Conservation (phyloP, 2,329 filamentous ascomycete genomes). For the Thermothelomyces thermophilus region DNA sequence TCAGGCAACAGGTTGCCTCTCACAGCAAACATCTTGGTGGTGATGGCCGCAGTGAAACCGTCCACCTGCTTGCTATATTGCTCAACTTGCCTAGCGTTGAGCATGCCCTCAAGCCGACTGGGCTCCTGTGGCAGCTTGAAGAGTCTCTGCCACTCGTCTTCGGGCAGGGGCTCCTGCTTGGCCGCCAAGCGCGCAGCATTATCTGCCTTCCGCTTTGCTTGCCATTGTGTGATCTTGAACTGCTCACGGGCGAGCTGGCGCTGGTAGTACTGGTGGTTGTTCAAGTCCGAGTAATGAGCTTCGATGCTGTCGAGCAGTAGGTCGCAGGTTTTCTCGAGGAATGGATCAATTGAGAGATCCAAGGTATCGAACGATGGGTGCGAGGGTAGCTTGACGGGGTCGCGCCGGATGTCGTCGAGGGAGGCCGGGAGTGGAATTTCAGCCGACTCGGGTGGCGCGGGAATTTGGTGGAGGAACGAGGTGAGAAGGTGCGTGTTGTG, state of each 20-base stretch:
- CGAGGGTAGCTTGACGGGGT: slow-evolving; percentile 58
- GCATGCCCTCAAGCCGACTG: slow-evolving; percentile 83
- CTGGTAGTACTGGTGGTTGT: slow-evolving; percentile 98
- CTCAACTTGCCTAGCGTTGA: slow-evolving; percentile 93
- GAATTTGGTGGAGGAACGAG: slow-evolving; percentile 88
- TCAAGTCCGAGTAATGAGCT: slow-evolving; percentile 95
- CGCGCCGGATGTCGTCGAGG: slow-evolving; percentile 67
- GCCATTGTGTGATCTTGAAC: slow-evolving; percentile 93
- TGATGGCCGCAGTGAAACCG: slow-evolving; percentile 86
- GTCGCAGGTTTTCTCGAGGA: slow-evolving; percentile 97
- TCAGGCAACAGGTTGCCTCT: slow-evolving; percentile 62
- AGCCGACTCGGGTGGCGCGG: slow-evolving; percentile 55
- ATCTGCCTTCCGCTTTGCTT: slow-evolving; percentile 92
- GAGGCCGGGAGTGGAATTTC: slow-evolving; percentile 72
- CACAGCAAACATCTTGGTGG: slow-evolving; percentile 96
- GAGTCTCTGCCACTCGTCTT: slow-evolving; percentile 96
- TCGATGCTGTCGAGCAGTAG: slow-evolving; percentile 94
- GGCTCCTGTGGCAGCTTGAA: slow-evolving; percentile 98
- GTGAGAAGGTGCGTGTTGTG: slow-evolving; percentile 98
- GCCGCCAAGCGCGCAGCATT: slow-evolving; percentile 77
- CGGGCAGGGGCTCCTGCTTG: slow-evolving; percentile 82
- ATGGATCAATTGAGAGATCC: slow-evolving; percentile 91
- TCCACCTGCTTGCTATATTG: slow-evolving; percentile 98
- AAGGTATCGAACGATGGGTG: slow-evolving; percentile 85
- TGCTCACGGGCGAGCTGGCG: slow-evolving; percentile 90